Evolutionary conservation across 2,329 filamentous ascomycete species (phyloP), one percentile per base, ranked within the genome.

Genomic region (Trichoderma oligosporum): DNA sequence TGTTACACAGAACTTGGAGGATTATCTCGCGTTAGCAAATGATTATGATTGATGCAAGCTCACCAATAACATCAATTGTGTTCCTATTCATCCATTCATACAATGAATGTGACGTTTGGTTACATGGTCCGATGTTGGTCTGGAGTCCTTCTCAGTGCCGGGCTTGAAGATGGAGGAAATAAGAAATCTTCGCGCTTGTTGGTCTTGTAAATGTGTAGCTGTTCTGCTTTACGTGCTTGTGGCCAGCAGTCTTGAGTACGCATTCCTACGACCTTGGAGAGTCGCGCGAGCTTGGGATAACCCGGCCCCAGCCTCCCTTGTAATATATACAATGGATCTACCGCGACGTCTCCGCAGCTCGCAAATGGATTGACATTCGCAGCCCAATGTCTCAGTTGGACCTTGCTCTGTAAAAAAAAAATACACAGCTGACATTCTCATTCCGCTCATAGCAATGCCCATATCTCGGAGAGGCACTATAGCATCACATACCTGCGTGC

Each of bases 271-370:
- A 2, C 8, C 9, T 20, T 4, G 24, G 24, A n/a, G n/a, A 6
- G 6, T 39, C 47, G 16, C 16, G 27, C 12, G 4, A n/a, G n/a
- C 11, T 16, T 29, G 7, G 11, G 11, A 20, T 4, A 16, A 6
- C 25, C 20, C 24, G 18, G 24, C n/a, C 31, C 33, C 46, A 49
- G 46, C 20, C 46, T 49, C 46, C 46, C 46, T 49, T 49, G n/a
- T n/a, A n/a, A n/a, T 38, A 7, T 7, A 27, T 11, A 27, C n/a
- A 38, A 46, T 33, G 22, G 2, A 25, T 31, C 44, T 6, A n/a
- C n/a, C n/a, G n/a, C n/a, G n/a, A n/a, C n/a, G n/a, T 16, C 35
- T 36, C 35, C 25, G 11, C 41, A n/a, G 24, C 24, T 16, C 18
- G 24, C 12, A 11, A 12, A 18, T 14, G 36, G 14, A 18, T 41